Base-by-base conservation (phyloP, 2,329 filamentous ascomycete species). In the Sphaerulina populicola region DNA sequence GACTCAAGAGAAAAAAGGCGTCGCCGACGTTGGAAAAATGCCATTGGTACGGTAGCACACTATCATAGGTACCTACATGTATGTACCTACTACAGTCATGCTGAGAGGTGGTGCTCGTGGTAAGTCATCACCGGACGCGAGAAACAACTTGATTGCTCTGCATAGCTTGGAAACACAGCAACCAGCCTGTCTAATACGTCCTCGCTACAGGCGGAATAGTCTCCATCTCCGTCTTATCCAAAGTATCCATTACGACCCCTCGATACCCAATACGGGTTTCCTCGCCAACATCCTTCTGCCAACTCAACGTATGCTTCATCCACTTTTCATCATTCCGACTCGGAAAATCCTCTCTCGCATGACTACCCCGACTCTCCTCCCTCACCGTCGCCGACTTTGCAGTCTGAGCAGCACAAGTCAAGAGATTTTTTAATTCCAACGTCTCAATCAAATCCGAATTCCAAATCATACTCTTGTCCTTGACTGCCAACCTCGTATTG, bases 361-460 rank as follows among this genome's bases (percentile, higher is more conserved):
- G 73, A 54, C 67, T 70, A 0, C 72, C 73, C 12, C 73, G 57
- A 57, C 68, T 72, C 62, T 76, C 73, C 51, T 67, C 70, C 46
- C 73, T 62, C 47, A 65, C 65, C 55, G 70, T 53, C 18, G 72
- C 73, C 12, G 66, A 65, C 50, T 68, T 69, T n/a, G 71, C 72
- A 23, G 72, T 75, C 60, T 75, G 73, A 23, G 63, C 62, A 1
- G 73, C 74, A 56, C 72, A 74, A 1, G 72, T 74, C 9, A 75
- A 58, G 3, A 75, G 49, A 60, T 75, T 76, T 27, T 72, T 59
- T 56, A 72, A 58, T 57, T 75, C 73, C 1, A 76, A 62, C 8
- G 73, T 74, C 59, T 75, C 73, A 1, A 75, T 63, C 2, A 76
- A 59, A 52, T 76, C 73, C 1, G 64, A 68, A 53, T 76, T 76